Percentiles rank a stretch among this genome's conserved stretches.
These are phyloP conservation scores for Cladosporium sphaerospermum DNA, from an alignment of 2,329 filamentous ascomycete genomes.

Conservation along the genomic window DNA sequence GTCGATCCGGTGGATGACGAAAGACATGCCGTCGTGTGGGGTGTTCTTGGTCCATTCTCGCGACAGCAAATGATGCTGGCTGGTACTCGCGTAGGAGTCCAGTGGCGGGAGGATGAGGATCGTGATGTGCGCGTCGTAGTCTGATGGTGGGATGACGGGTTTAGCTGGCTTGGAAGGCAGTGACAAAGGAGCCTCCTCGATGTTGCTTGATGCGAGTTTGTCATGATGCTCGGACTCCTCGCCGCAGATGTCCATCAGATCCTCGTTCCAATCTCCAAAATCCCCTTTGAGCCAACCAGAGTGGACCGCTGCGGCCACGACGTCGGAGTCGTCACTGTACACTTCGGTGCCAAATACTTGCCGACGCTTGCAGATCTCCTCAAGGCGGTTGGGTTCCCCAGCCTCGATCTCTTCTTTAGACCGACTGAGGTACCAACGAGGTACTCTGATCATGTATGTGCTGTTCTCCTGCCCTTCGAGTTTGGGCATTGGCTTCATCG, in stretches of 20 bases:
- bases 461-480: constrained; percentile 79
- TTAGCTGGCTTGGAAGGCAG: constrained; percentile 36
- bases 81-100: constrained; percentile 67
- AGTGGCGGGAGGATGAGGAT: constrained; percentile 75
- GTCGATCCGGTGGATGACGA: constrained; percentile 71
- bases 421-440: constrained; percentile 61
- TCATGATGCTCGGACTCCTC: constrained; percentile 26
- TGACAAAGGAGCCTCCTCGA: constrained; percentile 23
- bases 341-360: constrained; percentile 90
- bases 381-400: constrained; percentile 52
- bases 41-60: constrained; percentile 63
- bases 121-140: constrained; percentile 80
- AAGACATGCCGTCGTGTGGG: constrained; percentile 79
- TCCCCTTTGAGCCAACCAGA: constrained; percentile 86
- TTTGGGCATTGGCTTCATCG: constrained; percentile 67
- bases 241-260: constrained; percentile 29
- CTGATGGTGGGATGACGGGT: constrained; percentile 57
- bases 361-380: constrained; percentile 74
- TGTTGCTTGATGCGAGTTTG: constrained; percentile 10
- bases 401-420: constrained; percentile 11
- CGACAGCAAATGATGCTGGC: constrained; percentile 74
- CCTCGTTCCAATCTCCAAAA: constrained; percentile 56
- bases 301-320: constrained; percentile 88
- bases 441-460: constrained; percentile 81
- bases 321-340: constrained; percentile 93